Conservation (phyloP, 371 early-diverging fungal genomes). For the Thermomucor indicae-seudaticae region DNA sequence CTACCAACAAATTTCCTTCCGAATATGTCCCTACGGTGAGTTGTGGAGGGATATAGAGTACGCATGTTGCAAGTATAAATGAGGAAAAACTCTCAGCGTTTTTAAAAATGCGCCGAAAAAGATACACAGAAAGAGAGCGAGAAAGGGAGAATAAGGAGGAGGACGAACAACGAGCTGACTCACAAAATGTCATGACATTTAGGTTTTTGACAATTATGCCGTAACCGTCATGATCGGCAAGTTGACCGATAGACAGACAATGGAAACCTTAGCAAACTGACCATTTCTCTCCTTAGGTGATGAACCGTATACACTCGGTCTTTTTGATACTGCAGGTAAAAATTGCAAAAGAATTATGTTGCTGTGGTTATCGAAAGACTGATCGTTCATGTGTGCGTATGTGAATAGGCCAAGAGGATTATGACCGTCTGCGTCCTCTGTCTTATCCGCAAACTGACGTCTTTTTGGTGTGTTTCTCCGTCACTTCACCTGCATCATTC, state of each 20-base stretch:
- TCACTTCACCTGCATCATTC: conserved; percentile 92
- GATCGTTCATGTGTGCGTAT: background rate
- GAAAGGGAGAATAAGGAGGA: background rate
- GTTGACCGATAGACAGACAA: background rate
- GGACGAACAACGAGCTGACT: background rate
- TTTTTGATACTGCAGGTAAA: conserved; percentile 96
- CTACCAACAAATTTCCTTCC: conserved; percentile 97
- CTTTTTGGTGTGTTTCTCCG: conserved; percentile 95
- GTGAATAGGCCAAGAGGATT: conserved; percentile 88
- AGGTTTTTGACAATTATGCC: conserved; percentile 99
- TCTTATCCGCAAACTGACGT: conserved; percentile 94
- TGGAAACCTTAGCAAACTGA: too few species aligned
- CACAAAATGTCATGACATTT: background rate
- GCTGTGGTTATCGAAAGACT: background rate
- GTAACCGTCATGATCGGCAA: conserved; percentile 97
- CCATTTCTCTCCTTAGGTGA: conserved; percentile 36
- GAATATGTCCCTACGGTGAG: conserved; percentile 97
- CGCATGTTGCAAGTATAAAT: too few species aligned
- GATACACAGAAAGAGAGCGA: too few species aligned
- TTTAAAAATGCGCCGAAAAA: too few species aligned
- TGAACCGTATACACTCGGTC: conserved; percentile 86
- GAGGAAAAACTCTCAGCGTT: too few species aligned
- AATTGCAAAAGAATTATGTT: background rate
- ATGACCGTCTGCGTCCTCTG: conserved; percentile 94
- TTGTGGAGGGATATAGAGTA: too few species aligned